phyloP scores from a whole-genome alignment of 148 eudicot genomes.

The Cornus kousa region DNA sequence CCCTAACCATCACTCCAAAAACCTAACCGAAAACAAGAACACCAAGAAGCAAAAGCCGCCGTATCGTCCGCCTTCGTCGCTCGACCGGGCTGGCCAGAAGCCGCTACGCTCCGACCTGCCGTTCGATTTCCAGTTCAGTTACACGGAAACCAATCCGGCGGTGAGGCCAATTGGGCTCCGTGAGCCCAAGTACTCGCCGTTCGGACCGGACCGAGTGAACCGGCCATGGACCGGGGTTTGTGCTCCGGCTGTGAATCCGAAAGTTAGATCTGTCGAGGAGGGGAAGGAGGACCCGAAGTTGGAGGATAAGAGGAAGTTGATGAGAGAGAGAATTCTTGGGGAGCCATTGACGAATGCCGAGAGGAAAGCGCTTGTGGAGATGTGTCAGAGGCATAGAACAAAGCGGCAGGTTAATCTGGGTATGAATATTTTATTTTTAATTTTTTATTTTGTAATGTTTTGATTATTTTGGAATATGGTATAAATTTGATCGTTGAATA shows the following conservation, averaged over 20 bases:
- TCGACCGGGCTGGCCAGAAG: slow-evolving; percentile 36
- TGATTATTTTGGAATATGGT: neutral
- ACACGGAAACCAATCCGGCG: slow-evolving; percentile 64
- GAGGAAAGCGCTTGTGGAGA: slow-evolving; percentile 61
- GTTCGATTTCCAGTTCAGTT: slow-evolving; percentile 86
- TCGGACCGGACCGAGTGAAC: slow-evolving; percentile 69
- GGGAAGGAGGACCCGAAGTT: slow-evolving; percentile 34
- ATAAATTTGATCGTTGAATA: slow-evolving; percentile 1
- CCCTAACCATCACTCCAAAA: slow-evolving; percentile 26
- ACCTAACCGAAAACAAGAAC: slow-evolving; percentile 16
- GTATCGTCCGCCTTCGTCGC: slow-evolving; percentile 79
- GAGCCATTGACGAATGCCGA: slow-evolving; percentile 59
- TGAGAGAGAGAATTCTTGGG: slow-evolving; percentile 56
- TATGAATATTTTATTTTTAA: slow-evolving; percentile 11
- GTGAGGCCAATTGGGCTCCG: slow-evolving; percentile 83
- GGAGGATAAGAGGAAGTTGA: slow-evolving; percentile 58
- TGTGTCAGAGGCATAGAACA: slow-evolving; percentile 53
- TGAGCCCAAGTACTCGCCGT: slow-evolving; percentile 90
- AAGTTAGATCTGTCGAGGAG: slow-evolving; percentile 41
- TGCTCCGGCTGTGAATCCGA: slow-evolving; percentile 64
- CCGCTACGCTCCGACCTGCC: slow-evolving; percentile 57
- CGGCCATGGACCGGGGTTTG: slow-evolving; percentile 89
- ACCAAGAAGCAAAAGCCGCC: slow-evolving; percentile 47
- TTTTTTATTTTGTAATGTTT: neutral
- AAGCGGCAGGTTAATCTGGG: slow-evolving; percentile 87